A percentile compares a stretch with the other conserved stretches of the same genome.
These are phyloP conservation scores for Phytopythium cucurbitacearum DNA, from an alignment of 352 stramenopile species.

Conservation along the genomic window DNA sequence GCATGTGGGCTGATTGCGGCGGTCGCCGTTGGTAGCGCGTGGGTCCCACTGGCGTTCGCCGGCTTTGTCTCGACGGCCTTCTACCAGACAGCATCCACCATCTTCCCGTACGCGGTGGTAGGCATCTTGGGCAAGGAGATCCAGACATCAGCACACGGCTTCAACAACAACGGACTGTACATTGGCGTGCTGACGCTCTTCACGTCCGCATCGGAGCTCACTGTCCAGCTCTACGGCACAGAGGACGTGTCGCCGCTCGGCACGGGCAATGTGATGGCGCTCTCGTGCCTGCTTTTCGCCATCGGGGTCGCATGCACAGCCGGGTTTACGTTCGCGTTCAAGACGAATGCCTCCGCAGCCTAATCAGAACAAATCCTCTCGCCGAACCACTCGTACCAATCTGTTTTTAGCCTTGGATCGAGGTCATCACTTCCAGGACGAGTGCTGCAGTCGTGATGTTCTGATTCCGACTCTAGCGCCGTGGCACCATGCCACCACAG, in stretches of 20 bases:
- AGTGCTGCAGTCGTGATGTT: no score
- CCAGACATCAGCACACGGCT: conserved; percentile 52
- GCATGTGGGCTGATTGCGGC: conserved; percentile 43
- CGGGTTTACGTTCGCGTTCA: conserved; percentile 26
- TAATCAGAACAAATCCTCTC: no score
- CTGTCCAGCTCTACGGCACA: conserved; percentile 70
- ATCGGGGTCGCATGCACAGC: conserved; percentile 40
- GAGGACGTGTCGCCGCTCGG: conserved; percentile 55
- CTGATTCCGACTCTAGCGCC: no score
- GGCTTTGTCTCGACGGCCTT: conserved; percentile 53
- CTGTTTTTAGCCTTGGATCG: no score
- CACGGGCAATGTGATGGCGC: conserved; percentile 52
- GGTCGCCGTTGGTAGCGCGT: conserved; percentile 43
- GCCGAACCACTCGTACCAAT: no score
- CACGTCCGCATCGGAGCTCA: conserved; percentile 52
- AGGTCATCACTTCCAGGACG: no score
- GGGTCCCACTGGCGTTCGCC: conserved; percentile 39
- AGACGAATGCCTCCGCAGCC: background rate
- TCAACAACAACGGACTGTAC: conserved; percentile 84
- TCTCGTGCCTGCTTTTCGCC: conserved; percentile 59
- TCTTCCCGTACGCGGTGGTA: conserved; percentile 77
- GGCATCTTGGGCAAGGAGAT: conserved; percentile 80
- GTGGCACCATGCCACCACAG: no score
- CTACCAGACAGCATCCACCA: conserved; percentile 56
- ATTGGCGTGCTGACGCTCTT: conserved; percentile 72